Evolutionary conservation across 768 basidiomycete species (phyloP).

Genomic region (Tulasnella sp.): DNA sequence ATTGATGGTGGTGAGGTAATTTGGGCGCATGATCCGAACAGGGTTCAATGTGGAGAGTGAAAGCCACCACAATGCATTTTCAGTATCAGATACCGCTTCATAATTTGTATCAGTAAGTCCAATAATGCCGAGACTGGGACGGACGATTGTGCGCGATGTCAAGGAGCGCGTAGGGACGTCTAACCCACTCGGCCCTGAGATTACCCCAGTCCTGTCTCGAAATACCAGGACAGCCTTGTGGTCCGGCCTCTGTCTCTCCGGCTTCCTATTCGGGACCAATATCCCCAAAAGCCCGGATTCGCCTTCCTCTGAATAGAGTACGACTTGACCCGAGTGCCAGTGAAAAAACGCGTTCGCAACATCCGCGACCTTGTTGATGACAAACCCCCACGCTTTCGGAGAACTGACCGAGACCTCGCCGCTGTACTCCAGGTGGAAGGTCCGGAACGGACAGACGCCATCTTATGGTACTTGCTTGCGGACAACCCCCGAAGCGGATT

Average conservation of each 20-base stretch:
- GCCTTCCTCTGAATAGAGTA: background rate
- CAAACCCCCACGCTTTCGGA: background rate
- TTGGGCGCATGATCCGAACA: background rate
- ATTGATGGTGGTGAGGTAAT: background rate
- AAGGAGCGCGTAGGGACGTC: background rate
- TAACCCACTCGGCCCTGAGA: too few species aligned
- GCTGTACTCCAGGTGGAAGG: background rate
- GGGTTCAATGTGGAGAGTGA: background rate
- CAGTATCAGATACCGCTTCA: constrained; percentile 4
- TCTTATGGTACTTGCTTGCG: background rate
- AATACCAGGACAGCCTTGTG: too few species aligned
- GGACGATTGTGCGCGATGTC: background rate
- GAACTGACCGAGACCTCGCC: background rate
- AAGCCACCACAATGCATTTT: background rate
- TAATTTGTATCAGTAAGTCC: background rate
- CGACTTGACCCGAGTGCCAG: background rate
- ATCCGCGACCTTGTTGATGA: constrained; percentile 6
- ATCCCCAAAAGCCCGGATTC: background rate
- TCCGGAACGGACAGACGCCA: background rate
- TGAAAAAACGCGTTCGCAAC: background rate
- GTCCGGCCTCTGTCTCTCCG: too few species aligned
- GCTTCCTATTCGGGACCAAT: constrained; percentile 41
- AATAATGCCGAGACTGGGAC: background rate
- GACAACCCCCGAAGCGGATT: background rate
- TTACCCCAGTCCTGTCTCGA: too few species aligned